A percentile compares a stretch with the other conserved stretches of the same genome.
phyloP scores from a whole-genome alignment of 73 alveolate species.

The Diophrys sp. region DNA sequence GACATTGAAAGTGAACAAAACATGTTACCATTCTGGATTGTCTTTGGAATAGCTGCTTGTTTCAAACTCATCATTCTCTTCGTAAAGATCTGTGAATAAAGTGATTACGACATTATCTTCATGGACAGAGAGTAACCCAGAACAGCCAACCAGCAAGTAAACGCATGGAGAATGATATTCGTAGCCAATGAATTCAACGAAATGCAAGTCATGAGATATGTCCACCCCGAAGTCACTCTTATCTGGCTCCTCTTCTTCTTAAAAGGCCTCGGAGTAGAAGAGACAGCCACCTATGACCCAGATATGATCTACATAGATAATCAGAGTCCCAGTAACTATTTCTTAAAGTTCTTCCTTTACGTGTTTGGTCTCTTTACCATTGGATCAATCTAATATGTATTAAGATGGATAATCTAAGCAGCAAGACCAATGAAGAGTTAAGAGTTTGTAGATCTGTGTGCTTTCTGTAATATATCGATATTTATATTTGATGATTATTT shows the following conservation, averaged over 20 bases:
- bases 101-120: slow-evolving; percentile 74
- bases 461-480: slow-evolving; percentile 88
- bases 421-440: slow-evolving; percentile 77
- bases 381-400: slow-evolving; percentile 69
- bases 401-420: slow-evolving; percentile 62
- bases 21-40: slow-evolving; percentile 69
- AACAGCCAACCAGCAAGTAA: slow-evolving; percentile 32
- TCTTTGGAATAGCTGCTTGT: slow-evolving; percentile 73
- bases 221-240: slow-evolving; percentile 63
- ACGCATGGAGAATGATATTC: slow-evolving; percentile 93
- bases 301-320: slow-evolving; percentile 9
- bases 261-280: slow-evolving; percentile 64
- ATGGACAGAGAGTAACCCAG: slow-evolving; percentile 93
- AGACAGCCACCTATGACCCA: slow-evolving; percentile 63
- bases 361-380: slow-evolving; percentile 66
- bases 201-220: slow-evolving; percentile 67
- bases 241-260: slow-evolving; percentile 45
- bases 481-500: slow-evolving; percentile 87
- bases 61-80: slow-evolving; percentile 65
- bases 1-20: slow-evolving; percentile 40
- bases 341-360: slow-evolving; percentile 77
- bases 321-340: slow-evolving; percentile 62
- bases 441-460: slow-evolving; percentile 93
- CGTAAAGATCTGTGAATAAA: slow-evolving; percentile 63
- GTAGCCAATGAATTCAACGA: slow-evolving; percentile 92